Evolutionary conservation across 192 early-diverging fungal genomes (phyloP), one percentile per base, ranked within the genome.

Genomic region (Funneliformis mosseae): DNA sequence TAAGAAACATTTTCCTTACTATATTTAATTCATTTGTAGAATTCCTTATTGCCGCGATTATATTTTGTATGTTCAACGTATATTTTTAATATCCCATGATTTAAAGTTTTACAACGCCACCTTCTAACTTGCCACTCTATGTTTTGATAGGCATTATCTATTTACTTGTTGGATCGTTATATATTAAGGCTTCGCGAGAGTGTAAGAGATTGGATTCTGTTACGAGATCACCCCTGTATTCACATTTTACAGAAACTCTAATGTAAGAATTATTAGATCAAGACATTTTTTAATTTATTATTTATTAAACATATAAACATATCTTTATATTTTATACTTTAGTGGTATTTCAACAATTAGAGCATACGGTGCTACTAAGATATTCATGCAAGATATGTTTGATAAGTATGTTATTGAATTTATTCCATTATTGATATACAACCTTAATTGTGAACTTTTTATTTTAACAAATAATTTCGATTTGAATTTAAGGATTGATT

Each of bases 141-240:
- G 5, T 72, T 72, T 7, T 55, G 0, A 5, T 55, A 79, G 78
- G 39, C 9, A 2, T 77, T 25, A 69, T 39, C 4, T 74, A 79
- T 46, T 8, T 88, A 16, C 76, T 85, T 55, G 85, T 97, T 68
- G 93, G 92, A 27, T 42, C 81, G 0, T 89, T 91, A 79, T 98
- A 97, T 73, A 85, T 96, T 45, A 87, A 86, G 4, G 87, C 93
- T 16, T 94, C 95, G 11, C 90, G 97, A 60, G 96, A 98, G 82
- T 84, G 97, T 64, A 97, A 99, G 89, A 91, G 97, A 21, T 60
- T 78, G 18, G 76, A 84, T 25, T 83, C 84, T 23, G 87, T 92
- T n/a, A 88, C 94, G 7, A 88, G 94, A 10, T 92, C 90, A 9
- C 96, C 96, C 1, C 87, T 97, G 18, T 95, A 91, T 79, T 89